Base-by-base conservation (phyloP, 2,329 filamentous ascomycete species). In the Clathrospora elynae region DNA sequence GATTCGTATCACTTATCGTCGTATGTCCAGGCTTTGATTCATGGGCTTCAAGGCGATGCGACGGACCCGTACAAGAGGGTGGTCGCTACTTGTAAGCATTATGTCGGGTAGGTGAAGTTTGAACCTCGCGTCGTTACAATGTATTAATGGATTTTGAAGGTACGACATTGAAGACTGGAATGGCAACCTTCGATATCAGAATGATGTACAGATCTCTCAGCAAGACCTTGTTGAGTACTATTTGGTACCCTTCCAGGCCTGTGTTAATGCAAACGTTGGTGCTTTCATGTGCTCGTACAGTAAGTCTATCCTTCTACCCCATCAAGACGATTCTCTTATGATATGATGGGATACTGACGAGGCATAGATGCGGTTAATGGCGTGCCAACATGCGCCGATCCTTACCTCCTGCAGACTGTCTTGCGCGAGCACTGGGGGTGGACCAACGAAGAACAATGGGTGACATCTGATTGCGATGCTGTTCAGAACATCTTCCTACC, bases 191-290 rank as follows among this genome's bases (percentile, higher is more conserved):
- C 51, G 46, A 28, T 74, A 78, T 60, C 74, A 75, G 6, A 84
- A 81, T 46, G 75, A 86, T 59, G 77, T 81, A 3, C 70, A 75
- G 6, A 77, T 85, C 40, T 73, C 75, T 6, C 71, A 75, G 35
- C 84, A 87, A 53, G 85, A 88, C 48, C 70, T 88, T 5, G 75
- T 79, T 0, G 84, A 87, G 55, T 88, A 87, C 66, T 88, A 86
- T 58, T 74, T 86, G 13, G 82, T 81, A 0, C 78, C 83, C 0
- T 88, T 88, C 68, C 73, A 84, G 56, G 76, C 59, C 17, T 75
- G 73, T 49, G 72, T 73, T 1, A 71, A 74, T 35, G 70, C 71
- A 0, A 73, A 75, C 29, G 73, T 75, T n/a, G 73, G 72, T n/a
- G 58, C 59, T 9, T 68, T 75, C 75, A 62, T 87, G 84, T 64